Evolutionary conservation across 495 filamentous ascomycete species (phyloP).

Genomic region (Astrothelium subdiscretum): DNA sequence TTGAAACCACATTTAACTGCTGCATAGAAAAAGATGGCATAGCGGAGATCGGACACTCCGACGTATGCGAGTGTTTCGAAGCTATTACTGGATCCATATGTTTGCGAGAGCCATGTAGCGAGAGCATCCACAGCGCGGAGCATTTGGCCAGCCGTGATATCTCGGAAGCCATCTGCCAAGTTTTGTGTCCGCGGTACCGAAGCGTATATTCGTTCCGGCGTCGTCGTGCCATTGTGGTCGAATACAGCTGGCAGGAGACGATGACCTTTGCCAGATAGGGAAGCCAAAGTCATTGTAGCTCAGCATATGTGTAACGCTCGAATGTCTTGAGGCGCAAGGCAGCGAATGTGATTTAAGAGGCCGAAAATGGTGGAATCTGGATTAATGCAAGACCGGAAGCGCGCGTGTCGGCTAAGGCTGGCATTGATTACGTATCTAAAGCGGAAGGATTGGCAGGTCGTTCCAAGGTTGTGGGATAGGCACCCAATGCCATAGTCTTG

Average conservation of each 20-base stretch:
- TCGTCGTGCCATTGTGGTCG: background rate
- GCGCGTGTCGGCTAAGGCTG: no score
- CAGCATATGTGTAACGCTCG: no score
- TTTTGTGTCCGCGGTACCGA: background rate
- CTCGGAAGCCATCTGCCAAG: background rate
- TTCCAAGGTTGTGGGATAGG: no score
- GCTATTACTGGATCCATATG: background rate
- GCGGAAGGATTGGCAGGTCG: no score
- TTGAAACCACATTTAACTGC: constrained; percentile 4
- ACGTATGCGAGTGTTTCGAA: background rate
- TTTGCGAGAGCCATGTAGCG: background rate
- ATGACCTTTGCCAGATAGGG: no score
- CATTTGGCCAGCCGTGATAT: background rate
- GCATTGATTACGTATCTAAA: no score
- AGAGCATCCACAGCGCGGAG: background rate
- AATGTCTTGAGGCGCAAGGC: background rate
- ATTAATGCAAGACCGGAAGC: no score
- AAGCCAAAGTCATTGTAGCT: no score
- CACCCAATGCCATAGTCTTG: no score
- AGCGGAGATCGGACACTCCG: background rate
- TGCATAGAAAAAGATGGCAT: background rate
- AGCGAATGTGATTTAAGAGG: no score
- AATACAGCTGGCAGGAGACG: background rate
- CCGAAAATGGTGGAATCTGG: no score
- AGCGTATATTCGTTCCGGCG: background rate